These are phyloP conservation scores for Austroboletus novae-zelandiae DNA, from an alignment of 1,284 basidiomycete genomes.

Conservation along the genomic window DNA sequence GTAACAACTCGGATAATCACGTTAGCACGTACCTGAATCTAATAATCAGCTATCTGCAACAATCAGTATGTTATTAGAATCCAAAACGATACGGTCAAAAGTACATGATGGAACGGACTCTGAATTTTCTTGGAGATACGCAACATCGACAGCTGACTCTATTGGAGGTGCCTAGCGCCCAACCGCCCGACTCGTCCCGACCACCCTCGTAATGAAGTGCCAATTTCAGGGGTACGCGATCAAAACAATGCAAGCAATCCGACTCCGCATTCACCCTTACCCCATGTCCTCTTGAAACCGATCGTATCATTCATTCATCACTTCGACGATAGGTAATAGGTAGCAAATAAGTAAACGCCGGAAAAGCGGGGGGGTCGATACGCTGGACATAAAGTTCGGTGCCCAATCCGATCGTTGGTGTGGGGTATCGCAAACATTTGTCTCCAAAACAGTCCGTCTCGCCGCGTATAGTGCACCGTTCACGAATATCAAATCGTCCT, in stretches of 20 bases:
- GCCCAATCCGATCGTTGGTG: not conserved
- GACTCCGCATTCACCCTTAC: not conserved
- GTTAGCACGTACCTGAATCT: no score
- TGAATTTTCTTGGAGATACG: no score
- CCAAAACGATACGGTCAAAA: no score
- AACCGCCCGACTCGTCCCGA: not conserved
- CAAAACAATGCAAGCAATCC: not conserved
- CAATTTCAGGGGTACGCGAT: not conserved
- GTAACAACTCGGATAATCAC: no score
- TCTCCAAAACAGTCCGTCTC: not conserved
- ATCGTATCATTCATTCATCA: not conserved
- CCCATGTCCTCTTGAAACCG: not conserved
- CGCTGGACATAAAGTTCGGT: not conserved
- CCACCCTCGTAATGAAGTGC: no score
- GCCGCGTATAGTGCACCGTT: not conserved
- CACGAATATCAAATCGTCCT: constrained; percentile 4
- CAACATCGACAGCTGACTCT: no score
- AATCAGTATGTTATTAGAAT: no score
- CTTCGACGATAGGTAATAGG: not conserved
- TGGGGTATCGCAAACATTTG: not conserved
- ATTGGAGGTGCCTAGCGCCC: not conserved
- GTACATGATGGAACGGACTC: no score
- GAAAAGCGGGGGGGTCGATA: not conserved
- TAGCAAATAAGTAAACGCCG: not conserved
- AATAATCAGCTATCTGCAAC: no score